Evolutionary conservation across 495 filamentous ascomycete genomes (phyloP), one percentile per base, ranked within the genome.

Genomic region (Penicillium ochrochloron): DNA sequence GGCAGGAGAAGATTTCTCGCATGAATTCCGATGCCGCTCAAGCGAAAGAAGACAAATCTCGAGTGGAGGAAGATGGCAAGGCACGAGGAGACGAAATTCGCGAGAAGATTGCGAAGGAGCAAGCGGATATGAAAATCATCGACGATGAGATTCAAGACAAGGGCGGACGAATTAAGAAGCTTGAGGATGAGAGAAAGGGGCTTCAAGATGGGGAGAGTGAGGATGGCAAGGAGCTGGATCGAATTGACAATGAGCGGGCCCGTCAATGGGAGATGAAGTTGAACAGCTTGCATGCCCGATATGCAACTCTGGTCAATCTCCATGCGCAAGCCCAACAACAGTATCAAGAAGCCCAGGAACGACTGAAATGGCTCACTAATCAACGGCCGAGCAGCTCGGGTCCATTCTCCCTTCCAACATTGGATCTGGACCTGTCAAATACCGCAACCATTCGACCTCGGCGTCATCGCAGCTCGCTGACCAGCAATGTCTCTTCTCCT

Each of bases 121-220:
- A 84, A 34, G 65, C 73, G 7, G 73, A 75, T 19, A 83, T 88
- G 74, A 88, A 84, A 60, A 66, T 68, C 12, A 77, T 90, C 41
- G 87, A 90, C 58, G 87, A 90, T 54, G 83, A 85, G 55, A 85
- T 89, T 35, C 84, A 86, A 63, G 81, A 86, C 41, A 87, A 83
- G 62, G 86, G 85, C 31, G 81, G 80, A 17, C 82, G 84, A 34
- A 83, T 89, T 69, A 89, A 90, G 76, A 78, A 81, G 52, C 78
- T 90, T 3, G 88, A 90, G 65, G 86, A 88, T 27, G 82, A 85
- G 54, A 76, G 82, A 56, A 82, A 83, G 69, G 75, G 76, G 31
- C 62, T 78, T 17, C 77, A 80, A 17, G 83, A 78, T 12, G 78
- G 72, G 1, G 83, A 84, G 46, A 81, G 77, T 31, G 83, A 83